Percentiles rank a stretch among this genome's conserved stretches.
These are phyloP conservation scores for Fusarium heterosporum DNA, from an alignment of 2,329 filamentous ascomycete species.

Conservation along the genomic window DNA sequence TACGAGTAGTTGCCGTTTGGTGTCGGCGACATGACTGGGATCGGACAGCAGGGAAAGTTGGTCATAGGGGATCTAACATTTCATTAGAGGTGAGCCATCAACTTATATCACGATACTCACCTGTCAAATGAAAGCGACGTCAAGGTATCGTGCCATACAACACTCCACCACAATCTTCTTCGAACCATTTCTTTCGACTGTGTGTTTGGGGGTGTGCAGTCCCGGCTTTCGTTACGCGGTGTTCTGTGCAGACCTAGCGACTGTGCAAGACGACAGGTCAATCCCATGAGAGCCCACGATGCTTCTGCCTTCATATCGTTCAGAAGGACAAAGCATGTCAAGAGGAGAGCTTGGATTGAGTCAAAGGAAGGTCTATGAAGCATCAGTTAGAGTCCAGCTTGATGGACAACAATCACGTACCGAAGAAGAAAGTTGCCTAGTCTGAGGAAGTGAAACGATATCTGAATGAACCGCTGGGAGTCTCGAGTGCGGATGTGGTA, in stretches of 20 bases:
- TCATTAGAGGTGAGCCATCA: slow-evolving; percentile 17
- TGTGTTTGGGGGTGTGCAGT: slow-evolving; percentile 57
- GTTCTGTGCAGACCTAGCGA: slow-evolving; percentile 70
- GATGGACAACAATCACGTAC: slow-evolving; percentile 48
- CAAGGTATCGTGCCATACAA: slow-evolving; percentile 74
- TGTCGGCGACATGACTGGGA: slow-evolving; percentile 59
- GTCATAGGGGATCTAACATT: slow-evolving; percentile 68
- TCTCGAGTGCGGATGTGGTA: slow-evolving; percentile 70
- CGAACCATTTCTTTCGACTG: slow-evolving; percentile 66
- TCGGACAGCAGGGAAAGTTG: slow-evolving; percentile 66
- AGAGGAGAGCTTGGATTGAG: slow-evolving; percentile 72
- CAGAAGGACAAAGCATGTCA: slow-evolving; percentile 72
- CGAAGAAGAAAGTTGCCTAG: slow-evolving; percentile 72
- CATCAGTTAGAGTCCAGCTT: slow-evolving; percentile 10
- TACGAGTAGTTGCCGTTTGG: slow-evolving; percentile 66
- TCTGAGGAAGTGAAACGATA: slow-evolving; percentile 73
- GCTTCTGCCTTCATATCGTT: slow-evolving; percentile 79
- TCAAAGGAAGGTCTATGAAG: slow-evolving; percentile 68
- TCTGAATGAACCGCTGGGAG: slow-evolving; percentile 71
- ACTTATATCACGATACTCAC: slow-evolving; percentile 48
- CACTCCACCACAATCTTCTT: slow-evolving; percentile 72
- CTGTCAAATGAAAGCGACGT: slow-evolving; percentile 75
- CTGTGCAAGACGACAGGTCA: slow-evolving; percentile 74
- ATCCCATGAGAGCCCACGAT: slow-evolving; percentile 73
- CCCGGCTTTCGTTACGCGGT: slow-evolving; percentile 58